Conservation (phyloP, 2,329 filamentous ascomycete species). For the Aspergillus viridinutans region DNA sequence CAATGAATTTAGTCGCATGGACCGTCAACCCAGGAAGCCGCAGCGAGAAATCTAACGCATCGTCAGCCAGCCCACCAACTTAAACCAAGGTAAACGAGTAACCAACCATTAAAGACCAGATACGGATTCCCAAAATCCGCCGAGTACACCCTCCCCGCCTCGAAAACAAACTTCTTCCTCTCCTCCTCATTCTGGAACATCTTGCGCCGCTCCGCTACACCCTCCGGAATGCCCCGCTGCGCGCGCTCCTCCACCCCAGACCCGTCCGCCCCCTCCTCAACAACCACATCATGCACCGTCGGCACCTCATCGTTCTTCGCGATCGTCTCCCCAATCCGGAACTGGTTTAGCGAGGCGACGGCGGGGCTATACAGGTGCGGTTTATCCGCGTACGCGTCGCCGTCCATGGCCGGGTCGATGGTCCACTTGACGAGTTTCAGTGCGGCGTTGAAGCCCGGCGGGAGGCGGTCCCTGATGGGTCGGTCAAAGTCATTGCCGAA, state of each 20-base stretch:
- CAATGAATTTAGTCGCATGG: conserved; percentile 37
- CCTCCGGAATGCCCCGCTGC: conserved; percentile 49
- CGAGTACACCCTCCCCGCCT: conserved; percentile 57
- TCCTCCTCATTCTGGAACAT: conserved; percentile 55
- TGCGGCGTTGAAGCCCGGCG: conserved; percentile 79
- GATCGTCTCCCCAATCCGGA: conserved; percentile 59
- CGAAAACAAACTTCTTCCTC: conserved; percentile 57
- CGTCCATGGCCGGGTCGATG: conserved; percentile 86
- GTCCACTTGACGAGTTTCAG: conserved; percentile 84
- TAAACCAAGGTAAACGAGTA: not conserved
- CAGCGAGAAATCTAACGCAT: conserved; percentile 33
- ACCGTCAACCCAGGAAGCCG: conserved; percentile 35
- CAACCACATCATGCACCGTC: conserved; percentile 47
- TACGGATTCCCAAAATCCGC: conserved; percentile 88
- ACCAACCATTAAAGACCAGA: conserved; percentile 71
- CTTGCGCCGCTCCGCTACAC: conserved; percentile 55
- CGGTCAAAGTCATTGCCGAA: conserved; percentile 96
- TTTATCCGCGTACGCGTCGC: conserved; percentile 80
- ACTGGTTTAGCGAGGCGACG: conserved; percentile 71
- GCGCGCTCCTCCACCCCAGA: conserved; percentile 45
- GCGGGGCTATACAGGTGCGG: conserved; percentile 84
- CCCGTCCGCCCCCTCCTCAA: conserved; percentile 64
- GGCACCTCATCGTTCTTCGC: conserved; percentile 25
- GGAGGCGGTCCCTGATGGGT: conserved; percentile 79
- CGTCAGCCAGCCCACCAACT: not conserved